phyloP scores from a whole-genome alignment of 108 stramenopile genomes.

The Tribonema minus region DNA sequence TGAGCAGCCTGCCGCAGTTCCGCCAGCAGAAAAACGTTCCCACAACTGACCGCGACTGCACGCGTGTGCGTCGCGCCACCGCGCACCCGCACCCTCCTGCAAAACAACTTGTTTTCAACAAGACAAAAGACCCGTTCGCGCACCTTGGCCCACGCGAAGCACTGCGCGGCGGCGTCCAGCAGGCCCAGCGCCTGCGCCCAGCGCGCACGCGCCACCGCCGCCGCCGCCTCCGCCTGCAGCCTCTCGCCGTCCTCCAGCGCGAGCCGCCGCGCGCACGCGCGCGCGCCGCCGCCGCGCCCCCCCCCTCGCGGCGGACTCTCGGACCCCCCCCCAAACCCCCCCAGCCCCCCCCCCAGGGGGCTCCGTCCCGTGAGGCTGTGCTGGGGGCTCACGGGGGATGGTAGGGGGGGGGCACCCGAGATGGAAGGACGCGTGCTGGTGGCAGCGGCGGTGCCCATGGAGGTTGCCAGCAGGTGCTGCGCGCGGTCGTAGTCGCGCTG shows the following conservation, averaged over 20 bases:
- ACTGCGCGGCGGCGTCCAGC: slow-evolving; percentile 5
- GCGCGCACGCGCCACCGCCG: neutral
- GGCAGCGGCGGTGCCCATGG: too few species aligned
- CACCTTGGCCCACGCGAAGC: slow-evolving; percentile 17
- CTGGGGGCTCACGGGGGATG: neutral
- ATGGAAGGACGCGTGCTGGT: neutral
- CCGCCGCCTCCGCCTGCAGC: neutral
- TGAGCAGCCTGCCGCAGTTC: too few species aligned
- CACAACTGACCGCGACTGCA: too few species aligned
- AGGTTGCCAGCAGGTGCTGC: too few species aligned
- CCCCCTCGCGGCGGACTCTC: neutral
- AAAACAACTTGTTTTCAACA: too few species aligned
- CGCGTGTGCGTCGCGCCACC: too few species aligned
- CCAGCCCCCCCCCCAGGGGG: too few species aligned
- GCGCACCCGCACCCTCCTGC: too few species aligned
- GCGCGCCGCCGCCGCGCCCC: neutral
- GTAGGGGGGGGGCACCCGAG: neutral
- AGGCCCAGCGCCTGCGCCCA: slow-evolving; percentile 1
- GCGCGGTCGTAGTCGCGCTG: too few species aligned
- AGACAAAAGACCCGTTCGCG: too few species aligned
- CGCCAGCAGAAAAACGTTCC: too few species aligned
- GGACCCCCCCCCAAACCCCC: too few species aligned
- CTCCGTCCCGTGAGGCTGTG: neutral
- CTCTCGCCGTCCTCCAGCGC: slow-evolving; percentile 10
- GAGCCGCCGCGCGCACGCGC: neutral